These are phyloP conservation scores for Lyophyllum semitale DNA, from an alignment of 768 basidiomycete species.

Conservation along the genomic window DNA sequence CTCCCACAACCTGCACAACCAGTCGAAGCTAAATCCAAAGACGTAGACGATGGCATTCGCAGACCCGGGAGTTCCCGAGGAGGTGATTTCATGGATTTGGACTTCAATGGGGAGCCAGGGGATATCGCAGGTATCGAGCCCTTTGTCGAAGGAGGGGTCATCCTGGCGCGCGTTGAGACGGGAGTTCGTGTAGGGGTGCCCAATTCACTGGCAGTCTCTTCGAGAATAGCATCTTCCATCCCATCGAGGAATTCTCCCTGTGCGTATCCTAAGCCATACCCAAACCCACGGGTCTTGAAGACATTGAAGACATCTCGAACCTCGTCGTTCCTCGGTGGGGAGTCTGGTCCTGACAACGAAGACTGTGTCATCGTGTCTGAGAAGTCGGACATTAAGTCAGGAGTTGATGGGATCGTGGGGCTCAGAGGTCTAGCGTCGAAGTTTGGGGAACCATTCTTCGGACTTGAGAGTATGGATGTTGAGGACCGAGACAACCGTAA, in stretches of 20 bases:
- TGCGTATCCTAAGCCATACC: conserved; percentile 19
- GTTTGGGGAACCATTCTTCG: conserved; percentile 1
- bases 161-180: conserved; percentile 17
- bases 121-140: neutral
- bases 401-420: conserved; percentile 46
- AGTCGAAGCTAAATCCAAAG: conserved; percentile 32
- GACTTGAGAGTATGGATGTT: conserved; percentile 15
- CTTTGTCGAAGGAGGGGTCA: conserved; percentile 1
- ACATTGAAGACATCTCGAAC: conserved; percentile 22
- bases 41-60: conserved; percentile 14
- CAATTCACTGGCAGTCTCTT: conserved; percentile 32
- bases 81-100: conserved; percentile 5
- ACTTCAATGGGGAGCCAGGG: conserved; percentile 2
- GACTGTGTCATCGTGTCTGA: conserved; percentile 58
- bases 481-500: conserved; percentile 21
- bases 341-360: conserved; percentile 54
- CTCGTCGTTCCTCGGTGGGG: conserved; percentile 41
- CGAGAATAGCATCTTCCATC: conserved; percentile 25
- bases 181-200: conserved; percentile 36
- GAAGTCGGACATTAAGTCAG: conserved; percentile 60
- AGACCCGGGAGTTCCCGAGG: conserved; percentile 12
- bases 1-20: conserved; percentile 63
- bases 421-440: conserved; percentile 11
- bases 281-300: conserved; percentile 18
- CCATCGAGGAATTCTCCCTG: conserved; percentile 28